Base-by-base conservation (phyloP, 2,329 filamentous ascomycete species). In the Calonectria leucothoes region DNA sequence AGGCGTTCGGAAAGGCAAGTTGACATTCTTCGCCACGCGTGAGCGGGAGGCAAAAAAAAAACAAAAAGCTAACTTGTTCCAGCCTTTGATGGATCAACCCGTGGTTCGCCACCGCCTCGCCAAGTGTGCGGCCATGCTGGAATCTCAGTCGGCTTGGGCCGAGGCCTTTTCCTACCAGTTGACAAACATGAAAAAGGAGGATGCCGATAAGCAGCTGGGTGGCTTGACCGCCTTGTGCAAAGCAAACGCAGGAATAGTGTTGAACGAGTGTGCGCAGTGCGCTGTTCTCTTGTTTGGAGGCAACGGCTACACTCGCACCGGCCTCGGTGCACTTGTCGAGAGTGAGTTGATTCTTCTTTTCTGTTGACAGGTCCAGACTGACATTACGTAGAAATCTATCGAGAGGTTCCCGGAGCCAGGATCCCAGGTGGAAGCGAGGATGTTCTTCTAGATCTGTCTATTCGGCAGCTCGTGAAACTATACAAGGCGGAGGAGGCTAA, bases 71-170 rank as follows among this genome's bases (percentile, higher is more conserved):
- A 45, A 69, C 25, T 14, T 10, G 17, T 39, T 29, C 29, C 10
- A 81, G 80, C 87, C 91, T 0, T 86, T 95, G 12, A 91, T 95
- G 84, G 92, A 95, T 20, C 93, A 95, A 82, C 91, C 93, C 0
- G 93, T 95, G 0, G 93, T 95, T 37, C 86, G 94, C 31, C 92
- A 95, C 81, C 87, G 93, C n/a, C 85, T 95, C 8, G 93, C 93
- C 14, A 94, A 94, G 80, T 90, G 89, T 4, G 93, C 92, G 2
- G 92, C 92, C 0, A 84, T 92, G 78, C 86, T 95, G 6, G 94
- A 95, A 82, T 91, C 89, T 2, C 90, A 93, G 82, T 93, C 89
- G 86, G 92, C 93, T 3, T 95, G 93, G 93, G 87, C 94, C 4
- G 93, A 95, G 83, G 89, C 91, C 74, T 93, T 94, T 73, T 88